Percentiles rank a stretch among this genome's conserved stretches.
Evolutionary conservation across 805 yeast species (phyloP).

Genomic region (Ogataea populi-albae): DNA sequence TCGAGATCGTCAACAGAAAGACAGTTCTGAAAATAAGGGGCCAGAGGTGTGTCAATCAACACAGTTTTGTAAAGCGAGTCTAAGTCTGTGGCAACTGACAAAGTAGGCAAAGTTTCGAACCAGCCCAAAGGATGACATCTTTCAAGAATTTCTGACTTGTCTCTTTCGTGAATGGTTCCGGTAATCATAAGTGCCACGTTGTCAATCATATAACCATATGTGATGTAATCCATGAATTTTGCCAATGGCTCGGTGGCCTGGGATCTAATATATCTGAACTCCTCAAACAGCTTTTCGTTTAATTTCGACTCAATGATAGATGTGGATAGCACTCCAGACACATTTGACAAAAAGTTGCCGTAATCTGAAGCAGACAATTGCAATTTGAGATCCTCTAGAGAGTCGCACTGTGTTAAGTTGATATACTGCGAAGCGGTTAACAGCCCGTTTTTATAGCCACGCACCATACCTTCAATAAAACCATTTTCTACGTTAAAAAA

Average conservation of each 20-base stretch:
- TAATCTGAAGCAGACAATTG: conserved; percentile 96
- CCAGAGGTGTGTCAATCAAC: conserved; percentile 93
- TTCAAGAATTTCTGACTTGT: conserved; percentile 78
- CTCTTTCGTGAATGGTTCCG: conserved; percentile 94
- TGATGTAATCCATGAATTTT: conserved; percentile 85
- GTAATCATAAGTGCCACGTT: conserved; percentile 94
- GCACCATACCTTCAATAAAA: conserved; percentile 87
- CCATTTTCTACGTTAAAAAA: conserved; percentile 89
- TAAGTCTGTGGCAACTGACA: conserved; percentile 91
- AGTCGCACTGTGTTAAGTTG: conserved; percentile 94
- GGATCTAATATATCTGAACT: conserved; percentile 79
- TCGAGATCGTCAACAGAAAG: conserved; percentile 85
- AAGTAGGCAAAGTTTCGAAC: conserved; percentile 96
- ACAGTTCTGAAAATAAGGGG: conserved; percentile 92
- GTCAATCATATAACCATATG: conserved; percentile 98
- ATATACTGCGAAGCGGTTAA: conserved; percentile 76
- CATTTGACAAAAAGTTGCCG: conserved; percentile 82
- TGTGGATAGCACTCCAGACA: conserved; percentile 81
- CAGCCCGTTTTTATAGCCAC: conserved; percentile 89
- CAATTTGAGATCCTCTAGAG: conserved; percentile 87
- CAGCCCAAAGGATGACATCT: conserved; percentile 97
- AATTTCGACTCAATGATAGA: conserved; percentile 81
- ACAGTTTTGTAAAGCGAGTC: conserved; percentile 92
- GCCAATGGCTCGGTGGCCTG: conserved; percentile 81
- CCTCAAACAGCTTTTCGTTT: conserved; percentile 68